phyloP scores from a whole-genome alignment of 2,329 filamentous ascomycete species.

The Monilinia fructicola region DNA sequence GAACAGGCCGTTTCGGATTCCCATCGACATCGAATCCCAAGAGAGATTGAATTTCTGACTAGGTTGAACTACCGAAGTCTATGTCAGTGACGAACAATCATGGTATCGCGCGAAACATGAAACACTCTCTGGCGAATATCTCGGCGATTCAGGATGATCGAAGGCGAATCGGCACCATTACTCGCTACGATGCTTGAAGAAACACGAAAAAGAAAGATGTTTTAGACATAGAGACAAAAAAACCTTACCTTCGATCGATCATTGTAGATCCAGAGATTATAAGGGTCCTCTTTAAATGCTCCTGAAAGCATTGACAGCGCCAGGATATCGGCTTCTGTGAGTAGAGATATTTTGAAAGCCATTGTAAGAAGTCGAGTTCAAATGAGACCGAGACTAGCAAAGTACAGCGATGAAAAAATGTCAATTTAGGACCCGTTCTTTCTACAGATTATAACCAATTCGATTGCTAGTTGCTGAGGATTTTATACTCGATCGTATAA shows the following conservation, averaged over 20 bases:
- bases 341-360: conserved; percentile 54
- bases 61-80: conserved; percentile 29
- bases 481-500: too few species aligned
- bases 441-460: neutral
- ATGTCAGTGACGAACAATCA: conserved; percentile 9
- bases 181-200: conserved; percentile 4
- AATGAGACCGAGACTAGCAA: neutral
- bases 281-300: conserved; percentile 66
- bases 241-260: conserved; percentile 51
- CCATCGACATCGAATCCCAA: conserved; percentile 64
- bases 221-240: neutral
- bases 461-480: too few species aligned
- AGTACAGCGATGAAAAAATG: neutral
- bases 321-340: conserved; percentile 61
- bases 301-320: conserved; percentile 63
- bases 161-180: neutral
- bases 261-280: conserved; percentile 63
- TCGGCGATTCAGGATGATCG: neutral
- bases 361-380: conserved; percentile 39
- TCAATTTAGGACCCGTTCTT: neutral
- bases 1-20: conserved; percentile 68
- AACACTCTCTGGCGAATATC: conserved; percentile 3
- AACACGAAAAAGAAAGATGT: conserved; percentile 7
- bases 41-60: conserved; percentile 33
- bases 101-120: neutral